Conservation (phyloP, 1,284 basidiomycete genomes). For the Cutaneotrichosporon spelunceum region DNA sequence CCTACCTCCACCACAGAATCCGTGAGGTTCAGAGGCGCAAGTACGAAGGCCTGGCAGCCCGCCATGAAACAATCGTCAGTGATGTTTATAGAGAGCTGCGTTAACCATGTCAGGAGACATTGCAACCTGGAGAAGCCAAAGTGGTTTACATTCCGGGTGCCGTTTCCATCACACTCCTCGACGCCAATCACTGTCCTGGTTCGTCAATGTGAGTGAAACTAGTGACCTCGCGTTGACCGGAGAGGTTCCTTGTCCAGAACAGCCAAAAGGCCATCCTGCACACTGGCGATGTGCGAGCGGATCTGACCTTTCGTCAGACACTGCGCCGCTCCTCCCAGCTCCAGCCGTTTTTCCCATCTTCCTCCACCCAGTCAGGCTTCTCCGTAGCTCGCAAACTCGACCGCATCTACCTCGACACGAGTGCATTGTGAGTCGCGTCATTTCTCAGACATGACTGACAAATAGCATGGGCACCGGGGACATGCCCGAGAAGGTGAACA, state of each 20-base stretch:
- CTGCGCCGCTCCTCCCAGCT: constrained; percentile 67
- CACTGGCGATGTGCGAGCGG: constrained; percentile 88
- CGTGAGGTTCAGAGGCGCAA: constrained; percentile 61
- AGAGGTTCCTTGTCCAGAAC: constrained; percentile 83
- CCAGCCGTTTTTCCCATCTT: constrained; percentile 62
- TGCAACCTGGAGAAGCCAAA: constrained; percentile 56
- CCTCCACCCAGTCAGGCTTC: background rate
- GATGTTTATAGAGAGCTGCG: constrained; percentile 28
- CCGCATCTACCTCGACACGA: constrained; percentile 81
- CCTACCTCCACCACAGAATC: constrained; percentile 56
- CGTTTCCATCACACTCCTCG: constrained; percentile 69
- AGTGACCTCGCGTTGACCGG: constrained; percentile 6
- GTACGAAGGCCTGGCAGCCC: constrained; percentile 6
- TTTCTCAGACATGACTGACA: background rate
- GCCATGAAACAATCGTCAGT: constrained; percentile 32
- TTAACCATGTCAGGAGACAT: constrained; percentile 26
- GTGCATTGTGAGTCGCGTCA: constrained; percentile 42
- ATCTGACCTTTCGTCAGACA: constrained; percentile 68
- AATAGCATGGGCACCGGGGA: constrained; percentile 57
- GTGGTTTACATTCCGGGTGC: constrained; percentile 57
- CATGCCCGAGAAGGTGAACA: constrained; percentile 68
- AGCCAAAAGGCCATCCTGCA: constrained; percentile 69
- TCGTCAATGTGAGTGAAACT: constrained; percentile 69
- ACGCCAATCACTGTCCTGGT: constrained; percentile 93
- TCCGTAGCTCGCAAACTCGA: constrained; percentile 54